Conservation (phyloP, 768 basidiomycete species). For the Boletus eberwhitei region DNA sequence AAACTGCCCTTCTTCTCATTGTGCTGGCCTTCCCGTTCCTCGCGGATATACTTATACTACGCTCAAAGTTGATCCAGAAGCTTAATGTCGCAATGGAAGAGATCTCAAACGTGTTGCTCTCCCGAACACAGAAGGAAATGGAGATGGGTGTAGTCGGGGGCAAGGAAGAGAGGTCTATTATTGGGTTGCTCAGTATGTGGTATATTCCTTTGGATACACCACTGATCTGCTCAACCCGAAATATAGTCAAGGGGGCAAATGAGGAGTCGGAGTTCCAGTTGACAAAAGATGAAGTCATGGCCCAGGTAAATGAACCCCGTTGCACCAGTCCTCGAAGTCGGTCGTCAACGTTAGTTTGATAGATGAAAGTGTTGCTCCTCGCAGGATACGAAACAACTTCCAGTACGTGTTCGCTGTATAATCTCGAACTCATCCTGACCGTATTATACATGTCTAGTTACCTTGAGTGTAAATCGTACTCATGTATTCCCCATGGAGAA, state of each 20-base stretch:
- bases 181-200: constrained; percentile 21
- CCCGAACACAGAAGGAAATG: constrained; percentile 33
- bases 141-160: constrained; percentile 19
- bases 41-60: constrained; percentile 33
- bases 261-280: constrained; percentile 22
- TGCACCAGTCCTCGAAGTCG: not conserved
- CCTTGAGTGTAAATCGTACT: constrained; percentile 6
- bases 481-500: not conserved
- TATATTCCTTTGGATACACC: constrained; percentile 13
- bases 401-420: not conserved
- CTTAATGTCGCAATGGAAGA: constrained; percentile 35
- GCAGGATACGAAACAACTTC: constrained; percentile 19
- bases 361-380: constrained; percentile 14
- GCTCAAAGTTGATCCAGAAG: constrained; percentile 25
- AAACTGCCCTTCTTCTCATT: constrained; percentile 34
- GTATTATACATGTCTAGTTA: constrained; percentile 9
- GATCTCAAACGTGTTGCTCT: constrained; percentile 40
- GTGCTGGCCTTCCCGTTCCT: constrained; percentile 36
- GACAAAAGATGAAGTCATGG: constrained; percentile 27
- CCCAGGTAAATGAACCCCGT: constrained; percentile 14
- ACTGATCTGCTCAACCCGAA: not conserved
- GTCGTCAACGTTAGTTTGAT: constrained; percentile 18
- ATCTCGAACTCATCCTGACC: not conserved
- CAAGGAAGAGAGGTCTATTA: constrained; percentile 25
- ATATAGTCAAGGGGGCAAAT: constrained; percentile 36